Evolutionary conservation across 805 yeast species (phyloP).

Genomic region (Sugiyamaella valdiviana): DNA sequence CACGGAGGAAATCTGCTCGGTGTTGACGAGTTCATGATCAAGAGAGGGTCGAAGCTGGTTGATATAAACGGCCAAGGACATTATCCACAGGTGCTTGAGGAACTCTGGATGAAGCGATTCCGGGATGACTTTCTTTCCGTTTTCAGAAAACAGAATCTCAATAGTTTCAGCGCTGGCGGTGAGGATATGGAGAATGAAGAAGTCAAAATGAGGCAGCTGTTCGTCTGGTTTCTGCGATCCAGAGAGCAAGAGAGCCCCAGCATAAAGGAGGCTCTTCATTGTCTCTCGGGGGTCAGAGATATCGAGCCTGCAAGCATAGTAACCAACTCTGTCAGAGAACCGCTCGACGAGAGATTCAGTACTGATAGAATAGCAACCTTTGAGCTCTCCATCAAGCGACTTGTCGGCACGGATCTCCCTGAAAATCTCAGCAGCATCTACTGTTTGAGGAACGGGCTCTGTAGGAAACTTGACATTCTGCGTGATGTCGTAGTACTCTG

Average conservation of each 20-base stretch:
- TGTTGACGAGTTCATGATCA: constrained; percentile 8
- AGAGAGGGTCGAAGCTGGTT: constrained; percentile 18
- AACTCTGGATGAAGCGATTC: constrained; percentile 10
- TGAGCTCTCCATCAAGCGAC: constrained; percentile 14
- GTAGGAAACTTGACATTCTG: constrained; percentile 1
- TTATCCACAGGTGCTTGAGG: constrained; percentile 15
- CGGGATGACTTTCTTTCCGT: constrained; percentile 11
- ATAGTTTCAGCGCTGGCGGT: constrained; percentile 26
- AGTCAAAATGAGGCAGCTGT: constrained; percentile 22
- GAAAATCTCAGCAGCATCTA: constrained; percentile 18
- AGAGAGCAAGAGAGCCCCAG: constrained; percentile 20
- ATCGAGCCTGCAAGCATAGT: constrained; percentile 17
- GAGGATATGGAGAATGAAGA: constrained; percentile 27
- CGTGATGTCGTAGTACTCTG: constrained; percentile 14
- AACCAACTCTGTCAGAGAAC: constrained; percentile 14
- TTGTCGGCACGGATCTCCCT: constrained; percentile 18
- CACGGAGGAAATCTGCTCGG: constrained; percentile 5
- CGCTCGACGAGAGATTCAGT: constrained; percentile 5
- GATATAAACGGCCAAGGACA: constrained; percentile 17
- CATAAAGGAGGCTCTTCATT: constrained; percentile 16
- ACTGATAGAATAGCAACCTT: constrained; percentile 5
- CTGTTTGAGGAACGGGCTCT: constrained; percentile 3
- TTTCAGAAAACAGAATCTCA: constrained; percentile 17
- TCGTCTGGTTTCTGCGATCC: constrained; percentile 18
- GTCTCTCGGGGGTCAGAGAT: constrained; percentile 19